These are phyloP conservation scores for Trametes cingulata DNA, from an alignment of 768 basidiomycete species.

Conservation along the genomic window DNA sequence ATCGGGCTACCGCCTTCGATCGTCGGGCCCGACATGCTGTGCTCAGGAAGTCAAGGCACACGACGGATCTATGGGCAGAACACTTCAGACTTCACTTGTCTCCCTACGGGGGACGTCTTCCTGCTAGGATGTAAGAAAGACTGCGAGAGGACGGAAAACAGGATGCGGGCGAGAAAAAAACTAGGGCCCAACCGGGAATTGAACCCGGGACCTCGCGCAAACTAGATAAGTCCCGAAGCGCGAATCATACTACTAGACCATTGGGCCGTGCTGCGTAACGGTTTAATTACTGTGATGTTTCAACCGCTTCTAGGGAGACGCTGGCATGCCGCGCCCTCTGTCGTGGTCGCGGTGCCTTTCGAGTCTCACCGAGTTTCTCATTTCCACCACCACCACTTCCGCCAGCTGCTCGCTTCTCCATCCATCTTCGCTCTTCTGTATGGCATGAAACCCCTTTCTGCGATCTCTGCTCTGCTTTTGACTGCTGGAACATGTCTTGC, in stretches of 20 bases:
- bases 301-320: too few species aligned
- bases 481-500: constrained; percentile 28
- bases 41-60: too few species aligned
- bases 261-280: constrained; percentile 2
- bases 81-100: too few species aligned
- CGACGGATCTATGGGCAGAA: too few species aligned
- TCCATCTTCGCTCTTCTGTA: neutral
- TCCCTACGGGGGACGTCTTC: too few species aligned
- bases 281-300: neutral
- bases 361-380: neutral
- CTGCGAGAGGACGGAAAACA: too few species aligned
- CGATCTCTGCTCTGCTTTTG: constrained; percentile 22
- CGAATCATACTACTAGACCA: constrained; percentile 24
- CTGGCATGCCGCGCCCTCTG: neutral
- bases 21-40: too few species aligned
- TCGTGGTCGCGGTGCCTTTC: neutral
- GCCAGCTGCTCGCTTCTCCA: too few species aligned
- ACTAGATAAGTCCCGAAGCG: constrained; percentile 8
- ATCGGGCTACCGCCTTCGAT: too few species aligned
- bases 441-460: constrained; percentile 19
- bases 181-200: constrained; percentile 22
- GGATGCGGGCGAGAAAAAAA: neutral
- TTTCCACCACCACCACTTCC: neutral
- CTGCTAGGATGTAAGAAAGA: too few species aligned
- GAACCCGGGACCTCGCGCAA: constrained; percentile 22